phyloP scores from a whole-genome alignment of 352 stramenopile species.

The Paralagenidium karlingii region DNA sequence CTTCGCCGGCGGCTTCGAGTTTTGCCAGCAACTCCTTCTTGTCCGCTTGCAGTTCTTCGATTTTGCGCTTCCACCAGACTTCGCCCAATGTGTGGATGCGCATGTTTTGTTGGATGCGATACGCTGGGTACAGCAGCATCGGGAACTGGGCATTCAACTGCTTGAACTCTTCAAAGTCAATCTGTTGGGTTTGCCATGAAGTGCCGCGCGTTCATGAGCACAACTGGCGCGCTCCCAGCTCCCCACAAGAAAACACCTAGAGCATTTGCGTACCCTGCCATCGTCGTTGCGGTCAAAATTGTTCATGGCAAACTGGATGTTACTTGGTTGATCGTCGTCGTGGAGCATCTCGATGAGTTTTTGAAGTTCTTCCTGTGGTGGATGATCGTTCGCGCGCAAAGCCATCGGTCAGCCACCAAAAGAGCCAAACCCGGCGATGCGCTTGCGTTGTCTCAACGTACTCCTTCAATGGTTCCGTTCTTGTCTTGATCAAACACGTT shows the following conservation, averaged over 20 bases:
- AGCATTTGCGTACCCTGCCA: too few relatives aligned
- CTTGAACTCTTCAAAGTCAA: slow-evolving; percentile 60
- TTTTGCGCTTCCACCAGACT: slow-evolving; percentile 47
- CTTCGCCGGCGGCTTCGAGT: slow-evolving; percentile 10
- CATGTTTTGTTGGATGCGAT: slow-evolving; percentile 68
- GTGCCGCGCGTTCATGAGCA: background rate
- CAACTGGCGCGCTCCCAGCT: background rate
- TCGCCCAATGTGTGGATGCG: slow-evolving; percentile 48
- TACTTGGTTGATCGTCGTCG: slow-evolving; percentile 43
- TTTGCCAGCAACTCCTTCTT: slow-evolving; percentile 25
- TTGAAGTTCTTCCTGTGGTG: too few relatives aligned
- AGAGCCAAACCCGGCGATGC: too few relatives aligned
- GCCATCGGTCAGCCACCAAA: too few relatives aligned
- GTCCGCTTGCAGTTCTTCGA: slow-evolving; percentile 29
- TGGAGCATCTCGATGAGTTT: slow-evolving; percentile 57
- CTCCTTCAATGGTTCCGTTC: slow-evolving; percentile 59
- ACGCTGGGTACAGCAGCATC: slow-evolving; percentile 48
- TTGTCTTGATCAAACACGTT: slow-evolving; percentile 62
- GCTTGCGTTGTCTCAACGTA: too few relatives aligned
- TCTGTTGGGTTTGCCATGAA: too few relatives aligned
- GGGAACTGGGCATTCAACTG: slow-evolving; percentile 49
- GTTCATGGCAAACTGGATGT: slow-evolving; percentile 49
- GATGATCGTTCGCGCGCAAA: too few relatives aligned
- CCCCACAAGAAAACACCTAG: too few relatives aligned
- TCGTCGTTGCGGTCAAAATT: slow-evolving; percentile 58